Evolutionary conservation across 805 yeast genomes (phyloP), one percentile per base, ranked within the genome.

Genomic region (Yamadazyma sp.): DNA sequence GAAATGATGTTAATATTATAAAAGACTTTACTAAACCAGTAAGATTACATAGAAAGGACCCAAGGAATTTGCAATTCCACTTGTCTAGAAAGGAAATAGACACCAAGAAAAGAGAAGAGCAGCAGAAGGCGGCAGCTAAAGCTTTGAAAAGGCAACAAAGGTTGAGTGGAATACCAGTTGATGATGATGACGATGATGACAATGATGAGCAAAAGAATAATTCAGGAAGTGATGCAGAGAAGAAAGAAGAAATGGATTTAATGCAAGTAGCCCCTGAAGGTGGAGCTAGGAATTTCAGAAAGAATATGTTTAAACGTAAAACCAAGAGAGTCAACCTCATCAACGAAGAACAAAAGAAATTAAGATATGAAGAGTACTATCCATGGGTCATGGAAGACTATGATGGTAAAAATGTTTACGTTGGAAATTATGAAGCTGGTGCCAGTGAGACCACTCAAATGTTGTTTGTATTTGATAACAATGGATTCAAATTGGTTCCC

Each of bases 351-450:
- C 89, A 86, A 42, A 75, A 91, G 43, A 82, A 79, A 53, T 67
- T 93, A 43, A 73, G 98, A 54, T 93, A 91, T 55, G 98, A 93
- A 62, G 98, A 93, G 62, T 86, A 82, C 57, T 91, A 86, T 51
- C 98, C 98, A 0, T 93, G 98, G 98, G 95, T 93, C 12, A 67
- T 93, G 71, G 98, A 93, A 63, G 98, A 93, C 62, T 91, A 85
- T 57, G 96, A 88, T 52, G 96, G 95, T 30, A 74, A 77, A 42
- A 91, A 93, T 55, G 91, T 95, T 0, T 93, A 86, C 84, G 97
- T 89, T 13, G 96, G 98, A 23, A 84, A 82, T 48, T 93, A 86
- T 62, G 98, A 93, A 64, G 98, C 97, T 1, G 86, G 85, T 30
- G 75, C 76, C 35, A 76, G 88, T 13, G 96, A 87, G 46, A 70